Evolutionary conservation across 2,329 filamentous ascomycete genomes (phyloP), one percentile per base, ranked within the genome.

Genomic region (Sclerotinia nivalis): DNA sequence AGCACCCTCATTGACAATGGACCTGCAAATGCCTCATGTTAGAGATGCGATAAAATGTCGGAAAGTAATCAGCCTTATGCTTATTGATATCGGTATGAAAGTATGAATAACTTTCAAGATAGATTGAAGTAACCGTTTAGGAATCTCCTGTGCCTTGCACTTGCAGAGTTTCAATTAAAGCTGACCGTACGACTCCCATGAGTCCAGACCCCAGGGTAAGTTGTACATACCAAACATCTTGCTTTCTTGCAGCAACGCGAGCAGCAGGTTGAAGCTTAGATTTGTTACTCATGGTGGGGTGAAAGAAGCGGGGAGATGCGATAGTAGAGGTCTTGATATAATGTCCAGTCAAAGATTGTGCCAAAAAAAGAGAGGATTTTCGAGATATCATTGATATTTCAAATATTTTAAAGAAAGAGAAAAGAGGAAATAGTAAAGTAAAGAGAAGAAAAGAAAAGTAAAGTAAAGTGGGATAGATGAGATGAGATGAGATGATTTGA

Each of bases 1-100:
- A 4, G 88, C 88, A 15, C 86, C 88, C 79, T 90, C 88, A 73
- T 90, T 90, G 81, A 90, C 82, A 80, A 90, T 89, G 73, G 86
- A 85, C 87, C 87, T 89, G 67, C 50, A 25, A 15, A 25, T 31
- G 34, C 28, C n/a, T 50, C 18, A 28, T 55, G 37, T 65, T 22
- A 69, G 67, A 64, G 22, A 45, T 64, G 25, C 18, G 37, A 47
- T 50, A 37, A 25, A 37, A n/a, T 20, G 9, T 12, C 31, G 62
- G 10, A 50, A 34, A 43, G 43, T 13, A 28, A 9, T 34, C 6
- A 28, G 58, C 40, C 9, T 22, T 55, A 55, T 55, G 52, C 52
- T 55, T 34, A 55, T 55, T 55, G 52, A 34, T 5, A 55, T 22
- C 2, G 52, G 52, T 34, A 34, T 18, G 28, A 20, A 34, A 55